Conservation (phyloP, 768 basidiomycete genomes). For the Boletus pseudopeckii region DNA sequence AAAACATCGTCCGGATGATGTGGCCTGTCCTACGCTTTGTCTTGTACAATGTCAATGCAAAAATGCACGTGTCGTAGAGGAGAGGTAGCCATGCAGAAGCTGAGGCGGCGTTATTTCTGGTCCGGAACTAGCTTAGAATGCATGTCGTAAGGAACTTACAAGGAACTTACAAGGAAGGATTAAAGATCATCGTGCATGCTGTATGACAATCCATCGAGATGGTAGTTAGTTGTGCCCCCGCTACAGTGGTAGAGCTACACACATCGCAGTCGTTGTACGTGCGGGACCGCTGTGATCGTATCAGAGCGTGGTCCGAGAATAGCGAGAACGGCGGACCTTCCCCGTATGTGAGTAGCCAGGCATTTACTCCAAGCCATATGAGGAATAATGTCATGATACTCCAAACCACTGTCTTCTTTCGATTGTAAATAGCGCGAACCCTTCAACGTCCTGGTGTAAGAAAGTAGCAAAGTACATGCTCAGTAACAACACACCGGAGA, state of each 20-base stretch:
- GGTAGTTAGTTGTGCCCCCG: constrained; percentile 32
- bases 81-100: constrained; percentile 42
- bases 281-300: constrained; percentile 11
- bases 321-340: constrained; percentile 38
- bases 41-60: constrained; percentile 33
- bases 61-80: constrained; percentile 36
- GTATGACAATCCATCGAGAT: neutral
- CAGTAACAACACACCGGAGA: constrained; percentile 33
- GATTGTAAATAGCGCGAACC: constrained; percentile 15
- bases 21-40: constrained; percentile 22
- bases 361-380: constrained; percentile 45
- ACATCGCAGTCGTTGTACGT: constrained; percentile 7
- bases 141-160: neutral
- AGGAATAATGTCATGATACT: constrained; percentile 32
- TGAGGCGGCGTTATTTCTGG: constrained; percentile 27
- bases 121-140: neutral
- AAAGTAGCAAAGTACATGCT: neutral
- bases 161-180: constrained; percentile 19
- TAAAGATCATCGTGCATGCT: constrained; percentile 44
- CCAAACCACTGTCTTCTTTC: constrained; percentile 6
- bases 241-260: neutral
- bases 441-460: constrained; percentile 6
- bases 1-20: constrained; percentile 25
- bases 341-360: constrained; percentile 51
- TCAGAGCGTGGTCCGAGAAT: neutral